phyloP scores from a whole-genome alignment of 805 yeast genomes.

The Lachancea lanzarotensis region DNA sequence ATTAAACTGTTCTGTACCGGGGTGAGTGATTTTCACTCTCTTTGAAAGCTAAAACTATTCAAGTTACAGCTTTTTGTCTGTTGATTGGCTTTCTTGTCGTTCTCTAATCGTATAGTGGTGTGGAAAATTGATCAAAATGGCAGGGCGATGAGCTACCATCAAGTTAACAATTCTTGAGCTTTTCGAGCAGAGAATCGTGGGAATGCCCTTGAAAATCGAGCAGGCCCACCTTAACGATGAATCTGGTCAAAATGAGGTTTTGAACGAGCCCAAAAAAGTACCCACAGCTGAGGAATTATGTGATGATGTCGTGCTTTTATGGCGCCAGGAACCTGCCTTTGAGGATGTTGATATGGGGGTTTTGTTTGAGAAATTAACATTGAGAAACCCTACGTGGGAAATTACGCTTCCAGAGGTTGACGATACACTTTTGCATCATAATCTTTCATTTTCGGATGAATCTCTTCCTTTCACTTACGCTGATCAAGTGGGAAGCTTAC shows the following conservation, averaged over 20 bases:
- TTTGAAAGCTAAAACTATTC: too few species aligned
- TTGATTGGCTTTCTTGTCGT: too few species aligned
- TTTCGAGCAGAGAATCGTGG: conserved; percentile 1
- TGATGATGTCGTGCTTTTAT: conserved; percentile 52
- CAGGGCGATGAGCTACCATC: too few species aligned
- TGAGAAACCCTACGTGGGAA: conserved; percentile 54
- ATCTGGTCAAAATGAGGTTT: neutral
- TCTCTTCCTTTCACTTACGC: conserved; percentile 4
- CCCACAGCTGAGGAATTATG: conserved; percentile 57
- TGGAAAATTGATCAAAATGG: too few species aligned
- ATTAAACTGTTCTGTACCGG: too few species aligned
- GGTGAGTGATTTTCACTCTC: too few species aligned
- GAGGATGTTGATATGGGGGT: conserved; percentile 52
- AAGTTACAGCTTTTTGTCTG: too few species aligned
- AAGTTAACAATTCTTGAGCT: too few species aligned
- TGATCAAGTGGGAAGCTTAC: conserved; percentile 3
- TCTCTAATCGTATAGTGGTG: too few species aligned
- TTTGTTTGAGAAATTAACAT: conserved; percentile 45
- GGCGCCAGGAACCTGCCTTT: conserved; percentile 61
- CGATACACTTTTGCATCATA: conserved; percentile 47
- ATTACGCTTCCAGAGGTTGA: conserved; percentile 54
- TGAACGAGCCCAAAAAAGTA: conserved; percentile 19
- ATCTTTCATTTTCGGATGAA: conserved; percentile 41
- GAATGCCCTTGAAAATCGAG: conserved; percentile 22
- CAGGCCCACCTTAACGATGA: conserved; percentile 25